These are phyloP conservation scores for Vaccinium darrowii DNA, from an alignment of 148 eudicot species.

Conservation along the genomic window DNA sequence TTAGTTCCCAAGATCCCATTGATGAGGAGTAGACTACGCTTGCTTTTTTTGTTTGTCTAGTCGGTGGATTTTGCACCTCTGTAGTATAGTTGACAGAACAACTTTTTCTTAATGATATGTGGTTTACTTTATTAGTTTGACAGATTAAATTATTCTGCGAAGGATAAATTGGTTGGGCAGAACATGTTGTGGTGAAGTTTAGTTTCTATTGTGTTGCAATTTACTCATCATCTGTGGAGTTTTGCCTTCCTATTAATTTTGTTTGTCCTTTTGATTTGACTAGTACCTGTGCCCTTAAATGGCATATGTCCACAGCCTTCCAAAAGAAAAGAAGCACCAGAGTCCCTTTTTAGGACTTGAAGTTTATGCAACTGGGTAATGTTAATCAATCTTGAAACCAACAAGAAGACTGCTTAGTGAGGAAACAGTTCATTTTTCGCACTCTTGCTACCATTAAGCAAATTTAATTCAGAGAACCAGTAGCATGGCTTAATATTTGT, in stretches of 20 bases:
- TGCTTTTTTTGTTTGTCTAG: too few relatives aligned
- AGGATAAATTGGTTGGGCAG: neutral
- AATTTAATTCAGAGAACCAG: neutral
- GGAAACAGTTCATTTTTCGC: neutral
- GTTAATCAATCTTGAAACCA: neutral
- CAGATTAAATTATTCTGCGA: neutral
- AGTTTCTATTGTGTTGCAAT: neutral
- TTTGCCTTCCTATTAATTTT: neutral
- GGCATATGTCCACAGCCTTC: neutral
- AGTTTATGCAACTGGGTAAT: neutral
- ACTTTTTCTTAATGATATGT: neutral
- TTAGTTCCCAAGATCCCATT: too few relatives aligned
- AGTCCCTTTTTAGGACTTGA: neutral
- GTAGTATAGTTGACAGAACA: neutral
- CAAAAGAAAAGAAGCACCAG: neutral
- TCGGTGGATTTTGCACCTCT: too few relatives aligned
- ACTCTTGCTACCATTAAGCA: neutral
- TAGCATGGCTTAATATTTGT: neutral
- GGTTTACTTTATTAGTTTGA: neutral
- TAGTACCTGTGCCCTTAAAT: neutral
- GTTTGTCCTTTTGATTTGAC: neutral
- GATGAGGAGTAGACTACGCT: too few relatives aligned
- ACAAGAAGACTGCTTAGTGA: neutral
- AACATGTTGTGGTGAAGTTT: neutral
- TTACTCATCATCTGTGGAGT: neutral